These are phyloP conservation scores for Passiflora organensis DNA, from an alignment of 345 rosid genomes.

Conservation along the genomic window DNA sequence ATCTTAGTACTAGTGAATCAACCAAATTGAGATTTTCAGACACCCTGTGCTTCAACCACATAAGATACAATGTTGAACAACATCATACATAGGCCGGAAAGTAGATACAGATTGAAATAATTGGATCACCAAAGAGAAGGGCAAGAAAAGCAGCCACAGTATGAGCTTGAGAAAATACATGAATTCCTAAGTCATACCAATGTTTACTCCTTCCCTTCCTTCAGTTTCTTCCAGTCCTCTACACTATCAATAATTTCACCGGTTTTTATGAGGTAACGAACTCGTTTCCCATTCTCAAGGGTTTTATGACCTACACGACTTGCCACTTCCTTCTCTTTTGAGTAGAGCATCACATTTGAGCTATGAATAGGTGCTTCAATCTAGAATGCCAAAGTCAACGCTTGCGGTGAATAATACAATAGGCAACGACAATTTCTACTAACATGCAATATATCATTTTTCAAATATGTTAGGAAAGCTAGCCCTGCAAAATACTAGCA, in stretches of 20 bases:
- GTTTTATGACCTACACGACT: conserved; percentile 84
- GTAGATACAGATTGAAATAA: not conserved
- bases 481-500: too few species aligned
- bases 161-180: conserved; percentile 2
- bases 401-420: not conserved
- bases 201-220: conserved; percentile 47
- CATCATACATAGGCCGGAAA: not conserved
- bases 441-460: too few species aligned
- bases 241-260: conserved; percentile 73
- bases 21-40: too few species aligned
- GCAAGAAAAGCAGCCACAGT: not conserved
- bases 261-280: conserved; percentile 73
- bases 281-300: conserved; percentile 62
- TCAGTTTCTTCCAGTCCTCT: conserved; percentile 72
- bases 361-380: conserved; percentile 93
- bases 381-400: conserved; percentile 40
- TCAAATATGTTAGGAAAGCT: too few species aligned
- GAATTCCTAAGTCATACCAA: conserved; percentile 20
- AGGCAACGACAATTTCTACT: not conserved
- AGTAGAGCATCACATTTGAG: conserved; percentile 90
- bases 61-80: too few species aligned
- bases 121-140: not conserved
- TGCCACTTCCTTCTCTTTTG: conserved; percentile 64
- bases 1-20: too few species aligned
- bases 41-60: too few species aligned